Base-by-base conservation (phyloP, 257 asterid species). In the Solanum etuberosum region DNA sequence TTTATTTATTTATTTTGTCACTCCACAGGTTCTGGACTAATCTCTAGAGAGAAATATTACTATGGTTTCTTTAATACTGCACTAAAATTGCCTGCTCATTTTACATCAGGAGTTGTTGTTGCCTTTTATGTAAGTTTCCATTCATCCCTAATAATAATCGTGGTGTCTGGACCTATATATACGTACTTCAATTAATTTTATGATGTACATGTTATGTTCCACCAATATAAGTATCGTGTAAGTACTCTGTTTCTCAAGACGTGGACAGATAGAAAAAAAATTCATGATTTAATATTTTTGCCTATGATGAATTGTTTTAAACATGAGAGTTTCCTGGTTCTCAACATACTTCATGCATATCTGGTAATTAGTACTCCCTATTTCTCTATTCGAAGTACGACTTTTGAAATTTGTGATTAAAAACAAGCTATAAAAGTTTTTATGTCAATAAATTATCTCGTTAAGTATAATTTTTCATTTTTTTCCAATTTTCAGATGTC, bases 1-100 rank as follows among this genome's bases (percentile, higher is more conserved):
- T 72, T 7, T 65, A 16, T 27, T 71, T 9, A 0, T 38, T 40
- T 5, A 51, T 51, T 51, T 51, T 54, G 48, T 8, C 70, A 13
- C 20, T 14, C 6, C 88, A 7, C 38, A 96, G 99, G 99, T 77
- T 91, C 95, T 57, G 99, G 99, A 54, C 88, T 96, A 92, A 87
- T 85, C 29, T 94, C 99, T 29, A 96, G 89, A 90, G 92, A 93
- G 85, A 93, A 85, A 88, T 96, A 92, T 87, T 91, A 91, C 91
- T 91, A 96, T 84, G 98, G 98, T 43, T 96, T 93, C 83, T 96
- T 96, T 91, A 96, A 88, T 90, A 96, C 94, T 92, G 97, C 95
- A 43, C 34, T 96, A 87, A 96, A 94, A 86, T 90, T 96, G 72
- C 98, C 98, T n/a, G 89, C 93, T 86, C 96, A 98, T 63, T 96